These are phyloP conservation scores for Camellia lanceoleosa DNA, from an alignment of 148 eudicot genomes.

Conservation along the genomic window DNA sequence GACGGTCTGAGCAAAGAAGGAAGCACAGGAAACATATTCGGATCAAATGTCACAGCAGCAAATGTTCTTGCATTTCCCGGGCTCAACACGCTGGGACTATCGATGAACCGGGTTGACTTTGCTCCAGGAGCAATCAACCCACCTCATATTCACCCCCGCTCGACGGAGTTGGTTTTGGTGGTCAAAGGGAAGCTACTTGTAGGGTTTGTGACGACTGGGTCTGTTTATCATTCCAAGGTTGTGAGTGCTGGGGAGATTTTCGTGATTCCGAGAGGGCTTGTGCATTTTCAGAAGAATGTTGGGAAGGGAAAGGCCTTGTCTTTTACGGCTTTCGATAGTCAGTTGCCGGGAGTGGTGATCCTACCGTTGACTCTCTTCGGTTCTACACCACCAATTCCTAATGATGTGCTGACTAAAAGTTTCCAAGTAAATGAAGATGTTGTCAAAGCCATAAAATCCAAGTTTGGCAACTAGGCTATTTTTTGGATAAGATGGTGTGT, in stretches of 20 bases:
- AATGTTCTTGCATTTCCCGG: conserved; percentile 40
- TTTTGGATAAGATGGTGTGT: no score
- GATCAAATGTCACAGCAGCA: conserved; percentile 20
- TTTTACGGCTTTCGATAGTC: conserved; percentile 46
- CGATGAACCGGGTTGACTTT: conserved; percentile 45
- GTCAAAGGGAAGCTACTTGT: conserved; percentile 36
- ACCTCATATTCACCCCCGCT: conserved; percentile 46
- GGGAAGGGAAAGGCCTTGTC: conserved; percentile 30
- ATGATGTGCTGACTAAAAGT: conserved; percentile 31
- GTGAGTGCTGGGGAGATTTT: conserved; percentile 37
- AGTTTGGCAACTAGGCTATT: conserved; percentile 14
- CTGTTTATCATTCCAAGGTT: conserved; percentile 30
- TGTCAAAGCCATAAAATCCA: conserved; percentile 29
- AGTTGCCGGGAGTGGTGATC: conserved; percentile 34
- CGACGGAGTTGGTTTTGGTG: conserved; percentile 35
- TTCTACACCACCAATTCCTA: conserved; percentile 34
- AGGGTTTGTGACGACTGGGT: conserved; percentile 38
- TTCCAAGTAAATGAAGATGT: conserved; percentile 32
- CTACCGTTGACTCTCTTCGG: conserved; percentile 27
- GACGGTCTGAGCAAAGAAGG: conserved; percentile 26
- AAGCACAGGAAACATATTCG: conserved; percentile 24
- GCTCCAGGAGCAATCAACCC: conserved; percentile 39
- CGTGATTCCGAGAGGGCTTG: conserved; percentile 43
- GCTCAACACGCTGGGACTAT: conserved; percentile 43
- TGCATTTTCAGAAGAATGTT: conserved; percentile 47